Base-by-base conservation (phyloP, 352 stramenopile genomes). In the Phytophthora quininea region DNA sequence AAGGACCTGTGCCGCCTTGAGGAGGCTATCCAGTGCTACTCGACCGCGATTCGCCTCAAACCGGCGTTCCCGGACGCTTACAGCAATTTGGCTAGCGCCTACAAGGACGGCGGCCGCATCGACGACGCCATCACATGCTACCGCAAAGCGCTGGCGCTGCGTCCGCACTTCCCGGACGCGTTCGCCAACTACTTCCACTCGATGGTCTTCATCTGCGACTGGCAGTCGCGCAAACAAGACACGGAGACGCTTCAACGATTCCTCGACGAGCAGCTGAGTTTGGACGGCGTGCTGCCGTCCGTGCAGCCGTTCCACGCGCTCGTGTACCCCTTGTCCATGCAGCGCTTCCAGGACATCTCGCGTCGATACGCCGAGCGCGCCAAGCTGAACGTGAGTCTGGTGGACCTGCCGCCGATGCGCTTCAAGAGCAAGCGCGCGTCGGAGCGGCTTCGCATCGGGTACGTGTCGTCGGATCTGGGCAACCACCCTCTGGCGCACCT, bases 231-330 rank as follows among this genome's bases (percentile, higher is more conserved):
- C 10, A 82, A 90, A 27, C 74, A 87, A 5, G 88, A 98, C 58
- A 89, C 97, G 32, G 71, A 79, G 27, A 80, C 70, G 55, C 73
- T 98, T 24, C 67, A 86, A 48, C 54, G 58, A 24, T 91, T 93
- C 47, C 57, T 93, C 30, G 82, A 91, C 50, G 74, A 82, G 53
- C 83, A 93, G 71, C 60, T 92, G 11, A 72, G 67, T 30, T 76
- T 62, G 19, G 75, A 88, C 46, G 81, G 76, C 30, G 69, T 86
- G 15, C 62, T 98, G 24, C 94, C 94, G 42, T 95, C 80, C 1
- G 86, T 98, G 15, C 95, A 98, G 74, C 94, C 95, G 4, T 98
- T 98, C 78, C 93, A 98, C 66, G 88, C 90, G 32, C 79, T 98
- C 7, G 88, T 96, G 47, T 98, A 98, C 67, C 91, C 93, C 14